Conservation (phyloP, 305 asterid genomes). For the Ruellia speciosa region DNA sequence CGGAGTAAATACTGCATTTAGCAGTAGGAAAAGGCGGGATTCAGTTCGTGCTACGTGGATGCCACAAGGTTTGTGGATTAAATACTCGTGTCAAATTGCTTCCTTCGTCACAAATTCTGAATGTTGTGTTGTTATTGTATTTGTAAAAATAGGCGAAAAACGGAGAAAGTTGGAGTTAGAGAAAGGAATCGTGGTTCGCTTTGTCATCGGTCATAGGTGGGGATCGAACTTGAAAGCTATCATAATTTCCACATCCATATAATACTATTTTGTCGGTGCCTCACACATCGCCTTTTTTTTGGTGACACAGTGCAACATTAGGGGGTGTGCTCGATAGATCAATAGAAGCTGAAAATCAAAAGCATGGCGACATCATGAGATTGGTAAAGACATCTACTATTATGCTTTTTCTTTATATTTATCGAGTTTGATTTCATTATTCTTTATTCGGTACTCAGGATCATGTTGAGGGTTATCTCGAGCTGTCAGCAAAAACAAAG, state of each 20-base stretch:
- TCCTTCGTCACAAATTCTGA: neutral
- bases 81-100: neutral
- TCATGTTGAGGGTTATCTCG: slow-evolving; percentile 92
- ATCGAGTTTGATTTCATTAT: neutral
- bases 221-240: neutral
- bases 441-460: slow-evolving; percentile 34
- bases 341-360: slow-evolving; percentile 72
- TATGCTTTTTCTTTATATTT: neutral
- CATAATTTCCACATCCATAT: neutral
- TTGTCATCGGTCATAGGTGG: slow-evolving; percentile 88
- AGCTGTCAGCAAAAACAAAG: slow-evolving; percentile 88
- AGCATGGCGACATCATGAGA: slow-evolving; percentile 88
- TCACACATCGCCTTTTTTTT: neutral
- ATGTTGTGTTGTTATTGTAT: neutral
- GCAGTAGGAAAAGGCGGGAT: slow-evolving; percentile 84
- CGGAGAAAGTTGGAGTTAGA: slow-evolving; percentile 60
- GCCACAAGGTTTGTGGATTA: slow-evolving; percentile 59
- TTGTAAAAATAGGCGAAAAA: slow-evolving; percentile 47
- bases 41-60: slow-evolving; percentile 91
- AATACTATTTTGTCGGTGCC: neutral
- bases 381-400: slow-evolving; percentile 42
- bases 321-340: slow-evolving; percentile 92
- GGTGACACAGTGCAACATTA: slow-evolving; percentile 49
- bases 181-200: slow-evolving; percentile 82
- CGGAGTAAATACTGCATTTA: slow-evolving; percentile 82